Evolutionary conservation across 371 early-diverging fungal genomes (phyloP), one percentile per base, ranked within the genome.

Genomic region (Haplosporangium sp.): DNA sequence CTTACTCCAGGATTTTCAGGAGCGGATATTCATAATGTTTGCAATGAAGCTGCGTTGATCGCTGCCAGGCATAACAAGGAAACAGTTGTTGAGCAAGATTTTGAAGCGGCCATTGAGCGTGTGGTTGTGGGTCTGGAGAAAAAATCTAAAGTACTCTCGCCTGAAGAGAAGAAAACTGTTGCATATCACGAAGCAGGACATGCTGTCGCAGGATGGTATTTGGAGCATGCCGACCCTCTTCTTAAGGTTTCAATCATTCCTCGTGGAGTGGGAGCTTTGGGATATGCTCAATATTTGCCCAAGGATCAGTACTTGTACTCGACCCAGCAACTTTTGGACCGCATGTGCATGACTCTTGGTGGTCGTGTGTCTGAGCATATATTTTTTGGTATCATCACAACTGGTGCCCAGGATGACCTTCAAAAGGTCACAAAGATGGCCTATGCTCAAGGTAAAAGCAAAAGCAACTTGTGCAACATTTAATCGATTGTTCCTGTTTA

Each of bases 171-270:
- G 93, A 97, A 94, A 87, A 97, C 96, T 8, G 99, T 99, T 20
- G 99, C 99, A 20, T 97, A 99, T 84, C 99, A 99, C 83, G 99
- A 99, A 87, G 99, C 99, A 47, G 99, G 99, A 5, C 99, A 99
- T 76, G 99, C 99, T 52, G 96, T 99, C 39, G 97, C 95, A 27
- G 99, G 99, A 39, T 99, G 99, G 99, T 99, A 94, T 84, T 85
- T 99, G 76, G 89, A 96, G 72, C 92, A 97, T 68, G 97, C 98
- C 17, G 96, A 98, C 84, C 98, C 98, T 19, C 88, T 99, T 42
- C 89, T 99, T 67, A 98, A 99, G 89, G 98, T 98, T 2, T 96
- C 97, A 64, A 98, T 99, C 72, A 99, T 99, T 73, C 99, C 99
- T 57, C 94, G 99, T 67, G 98, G 98, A 39, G 87, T 90, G 8